Evolutionary conservation across 2,329 filamentous ascomycete species (phyloP).

Genomic region (Beauveria bassiana): DNA sequence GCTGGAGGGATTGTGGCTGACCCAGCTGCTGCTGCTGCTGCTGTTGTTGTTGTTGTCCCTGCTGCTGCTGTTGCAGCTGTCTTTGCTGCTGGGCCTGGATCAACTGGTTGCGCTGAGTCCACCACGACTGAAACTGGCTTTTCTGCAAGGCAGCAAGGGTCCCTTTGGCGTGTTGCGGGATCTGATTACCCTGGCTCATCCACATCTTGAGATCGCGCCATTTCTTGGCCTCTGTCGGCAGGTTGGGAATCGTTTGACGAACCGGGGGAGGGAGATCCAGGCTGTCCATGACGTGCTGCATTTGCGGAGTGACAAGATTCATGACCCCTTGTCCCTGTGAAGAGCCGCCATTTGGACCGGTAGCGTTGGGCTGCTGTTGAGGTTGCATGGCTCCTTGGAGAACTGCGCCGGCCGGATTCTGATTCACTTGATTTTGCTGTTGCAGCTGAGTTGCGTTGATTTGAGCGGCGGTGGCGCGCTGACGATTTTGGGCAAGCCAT

Average conservation of each 20-base stretch:
- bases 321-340: conserved; percentile 6
- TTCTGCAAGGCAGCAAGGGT: conserved; percentile 30
- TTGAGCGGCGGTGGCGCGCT: conserved; percentile 24
- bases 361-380: conserved; percentile 17
- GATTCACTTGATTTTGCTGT: neutral
- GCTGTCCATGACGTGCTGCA: conserved; percentile 36
- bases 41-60: conserved; percentile 14
- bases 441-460: conserved; percentile 24
- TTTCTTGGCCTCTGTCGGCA: conserved; percentile 39
- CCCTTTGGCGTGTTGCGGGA: conserved; percentile 23
- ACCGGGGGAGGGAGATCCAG: conserved; percentile 38
- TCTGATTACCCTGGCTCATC: conserved; percentile 26
- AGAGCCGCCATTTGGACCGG: neutral
- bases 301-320: conserved; percentile 23
- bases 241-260: conserved; percentile 20
- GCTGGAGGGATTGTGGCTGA: conserved; percentile 17
- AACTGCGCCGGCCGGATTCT: conserved; percentile 6
- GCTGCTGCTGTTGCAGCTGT: conserved; percentile 18
- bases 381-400: neutral
- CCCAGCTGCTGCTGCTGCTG: conserved; percentile 14
- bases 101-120: conserved; percentile 1
- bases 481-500: conserved; percentile 33
- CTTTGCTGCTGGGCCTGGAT: conserved; percentile 19
- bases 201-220: conserved; percentile 40
- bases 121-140: conserved; percentile 28